A percentile compares a stretch with the other conserved stretches of the same genome.
Evolutionary conservation across 2,329 filamentous ascomycete genomes (phyloP).

Genomic region (Diaporthe sp.): DNA sequence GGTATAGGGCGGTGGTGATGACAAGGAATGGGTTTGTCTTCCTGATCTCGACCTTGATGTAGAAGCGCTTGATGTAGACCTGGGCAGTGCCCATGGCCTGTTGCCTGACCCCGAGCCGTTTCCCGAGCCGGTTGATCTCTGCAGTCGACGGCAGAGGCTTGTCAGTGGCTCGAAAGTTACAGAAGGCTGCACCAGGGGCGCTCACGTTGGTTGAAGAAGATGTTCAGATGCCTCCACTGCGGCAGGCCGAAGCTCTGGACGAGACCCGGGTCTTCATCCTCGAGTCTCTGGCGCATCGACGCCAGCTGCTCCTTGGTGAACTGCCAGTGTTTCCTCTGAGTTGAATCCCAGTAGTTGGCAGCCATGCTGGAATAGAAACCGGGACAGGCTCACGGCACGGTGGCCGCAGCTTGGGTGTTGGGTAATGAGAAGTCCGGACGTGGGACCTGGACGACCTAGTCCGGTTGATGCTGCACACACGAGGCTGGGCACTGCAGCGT

Average conservation of each 20-base stretch:
- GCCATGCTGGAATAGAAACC: conserved; percentile 70
- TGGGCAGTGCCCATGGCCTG: conserved; percentile 95
- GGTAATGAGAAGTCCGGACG: neutral
- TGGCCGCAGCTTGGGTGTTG: conserved; percentile 22
- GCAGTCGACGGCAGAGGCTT: conserved; percentile 1
- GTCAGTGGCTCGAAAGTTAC: neutral
- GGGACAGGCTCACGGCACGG: conserved; percentile 34
- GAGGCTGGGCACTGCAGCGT: neutral
- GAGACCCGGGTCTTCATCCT: conserved; percentile 78
- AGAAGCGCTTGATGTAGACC: conserved; percentile 94
- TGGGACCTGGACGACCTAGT: neutral
- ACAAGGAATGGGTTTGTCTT: conserved; percentile 94
- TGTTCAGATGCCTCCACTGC: conserved; percentile 83
- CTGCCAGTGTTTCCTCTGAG: conserved; percentile 89
- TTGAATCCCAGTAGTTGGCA: conserved; percentile 96
- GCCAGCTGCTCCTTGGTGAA: conserved; percentile 86
- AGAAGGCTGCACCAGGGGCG: conserved; percentile 29
- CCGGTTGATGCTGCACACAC: neutral
- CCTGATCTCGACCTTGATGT: conserved; percentile 88
- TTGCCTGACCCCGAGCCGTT: conserved; percentile 86
- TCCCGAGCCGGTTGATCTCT: conserved; percentile 86
- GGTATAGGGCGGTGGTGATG: conserved; percentile 91
- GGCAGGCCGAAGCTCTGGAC: conserved; percentile 86
- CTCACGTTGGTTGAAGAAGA: conserved; percentile 92
- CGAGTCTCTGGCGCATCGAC: conserved; percentile 79